A percentile compares a stretch with the other conserved stretches of the same genome.
Evolutionary conservation across 345 rosid genomes (phyloP).

Genomic region (Populus ilicifolia): DNA sequence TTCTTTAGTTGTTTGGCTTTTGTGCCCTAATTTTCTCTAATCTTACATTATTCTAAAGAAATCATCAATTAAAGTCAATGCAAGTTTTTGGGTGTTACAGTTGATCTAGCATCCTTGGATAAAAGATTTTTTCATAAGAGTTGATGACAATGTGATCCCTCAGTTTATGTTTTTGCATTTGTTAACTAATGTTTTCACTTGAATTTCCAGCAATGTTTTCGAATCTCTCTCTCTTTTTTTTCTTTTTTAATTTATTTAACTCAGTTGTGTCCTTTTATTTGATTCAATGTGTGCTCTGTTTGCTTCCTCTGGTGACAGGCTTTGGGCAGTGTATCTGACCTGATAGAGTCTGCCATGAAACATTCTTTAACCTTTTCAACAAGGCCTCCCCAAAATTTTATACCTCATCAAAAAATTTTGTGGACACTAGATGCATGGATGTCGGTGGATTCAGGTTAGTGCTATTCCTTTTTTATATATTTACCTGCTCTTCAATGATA

Average conservation of each 20-base stretch:
- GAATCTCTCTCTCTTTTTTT: background rate
- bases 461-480: background rate
- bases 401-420: constrained; percentile 68
- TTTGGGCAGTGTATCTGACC: constrained; percentile 31
- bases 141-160: too few species aligned
- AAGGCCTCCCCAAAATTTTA: constrained; percentile 75
- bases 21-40: too few species aligned
- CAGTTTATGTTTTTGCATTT: too few species aligned
- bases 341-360: constrained; percentile 49
- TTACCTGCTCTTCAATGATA: constrained; percentile 5
- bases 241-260: background rate
- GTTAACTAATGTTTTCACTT: too few species aligned
- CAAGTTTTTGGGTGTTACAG: too few species aligned
- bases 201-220: too few species aligned
- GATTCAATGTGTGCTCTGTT: background rate
- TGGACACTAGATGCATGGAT: constrained; percentile 82
- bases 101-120: too few species aligned
- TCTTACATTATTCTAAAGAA: too few species aligned
- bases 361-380: constrained; percentile 54
- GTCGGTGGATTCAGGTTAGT: constrained; percentile 49
- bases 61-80: too few species aligned
- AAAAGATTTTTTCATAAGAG: too few species aligned
- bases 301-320: constrained; percentile 35
- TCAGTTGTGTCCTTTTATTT: background rate
- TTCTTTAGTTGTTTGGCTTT: too few species aligned